Evolutionary conservation across 768 basidiomycete species (phyloP).

Genomic region (Amylocystis lapponica): DNA sequence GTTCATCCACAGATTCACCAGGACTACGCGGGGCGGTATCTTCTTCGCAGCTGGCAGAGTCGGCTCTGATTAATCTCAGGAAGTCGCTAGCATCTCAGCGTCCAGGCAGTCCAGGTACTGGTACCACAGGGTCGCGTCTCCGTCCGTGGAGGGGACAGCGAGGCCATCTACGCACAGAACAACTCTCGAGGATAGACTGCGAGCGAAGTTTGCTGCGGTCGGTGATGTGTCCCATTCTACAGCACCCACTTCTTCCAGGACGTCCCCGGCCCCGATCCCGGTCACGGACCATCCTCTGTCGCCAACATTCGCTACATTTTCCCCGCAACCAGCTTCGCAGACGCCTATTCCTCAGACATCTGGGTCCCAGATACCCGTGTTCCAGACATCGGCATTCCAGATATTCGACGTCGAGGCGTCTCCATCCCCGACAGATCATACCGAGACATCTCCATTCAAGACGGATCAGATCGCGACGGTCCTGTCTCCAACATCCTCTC

Average conservation of each 20-base stretch:
- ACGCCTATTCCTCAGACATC: too few species aligned
- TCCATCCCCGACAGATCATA: too few species aligned
- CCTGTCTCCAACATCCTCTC: conserved; percentile 4
- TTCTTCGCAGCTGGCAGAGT: conserved; percentile 57
- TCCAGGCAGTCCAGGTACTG: conserved; percentile 33
- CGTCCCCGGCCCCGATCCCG: conserved; percentile 34
- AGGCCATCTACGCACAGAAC: conserved; percentile 35
- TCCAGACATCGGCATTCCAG: too few species aligned
- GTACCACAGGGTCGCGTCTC: conserved; percentile 17
- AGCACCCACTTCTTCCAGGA: conserved; percentile 38
- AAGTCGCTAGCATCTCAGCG: conserved; percentile 57
- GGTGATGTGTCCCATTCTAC: conserved; percentile 46
- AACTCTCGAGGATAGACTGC: conserved; percentile 73
- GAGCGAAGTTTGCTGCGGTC: conserved; percentile 55
- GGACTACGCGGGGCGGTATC: conserved; percentile 30
- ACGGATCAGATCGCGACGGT: too few species aligned
- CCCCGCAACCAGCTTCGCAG: not conserved
- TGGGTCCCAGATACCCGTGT: too few species aligned
- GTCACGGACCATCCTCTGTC: conserved; percentile 23
- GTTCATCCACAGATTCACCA: conserved; percentile 19
- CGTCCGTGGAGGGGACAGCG: conserved; percentile 20
- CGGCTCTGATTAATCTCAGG: conserved; percentile 52
- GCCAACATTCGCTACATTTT: conserved; percentile 1
- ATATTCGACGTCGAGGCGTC: too few species aligned
- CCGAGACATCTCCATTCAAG: too few species aligned